Conservation (phyloP, 257 asterid species). For the Petunia secreta region DNA sequence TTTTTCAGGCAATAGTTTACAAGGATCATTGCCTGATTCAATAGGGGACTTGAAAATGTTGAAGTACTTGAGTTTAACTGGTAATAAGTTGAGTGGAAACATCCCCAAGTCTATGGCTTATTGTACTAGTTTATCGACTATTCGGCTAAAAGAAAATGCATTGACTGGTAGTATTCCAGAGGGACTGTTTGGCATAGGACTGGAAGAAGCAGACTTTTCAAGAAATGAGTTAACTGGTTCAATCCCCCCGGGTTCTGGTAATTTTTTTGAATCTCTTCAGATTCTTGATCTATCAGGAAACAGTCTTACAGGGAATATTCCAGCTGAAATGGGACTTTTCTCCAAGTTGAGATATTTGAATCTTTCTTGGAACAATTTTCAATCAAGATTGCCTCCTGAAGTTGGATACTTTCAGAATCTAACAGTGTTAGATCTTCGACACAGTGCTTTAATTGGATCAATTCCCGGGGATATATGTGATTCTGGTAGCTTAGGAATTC, state of each 20-base stretch:
- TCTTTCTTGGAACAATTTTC: slow-evolving; percentile 77
- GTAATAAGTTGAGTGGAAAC: slow-evolving; percentile 54
- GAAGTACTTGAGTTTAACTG: slow-evolving; percentile 43
- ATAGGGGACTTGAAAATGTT: slow-evolving; percentile 57
- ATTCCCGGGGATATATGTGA: slow-evolving; percentile 84
- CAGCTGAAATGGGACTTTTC: slow-evolving; percentile 76
- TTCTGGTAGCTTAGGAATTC: slow-evolving; percentile 78
- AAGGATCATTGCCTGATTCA: slow-evolving; percentile 59
- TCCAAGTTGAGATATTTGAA: slow-evolving; percentile 73
- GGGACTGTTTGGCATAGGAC: slow-evolving; percentile 57
- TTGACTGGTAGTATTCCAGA: slow-evolving; percentile 67
- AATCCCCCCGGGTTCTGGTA: slow-evolving; percentile 62
- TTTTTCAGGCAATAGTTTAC: slow-evolving; percentile 59
- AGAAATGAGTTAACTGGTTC: slow-evolving; percentile 64
- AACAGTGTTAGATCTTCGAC: slow-evolving; percentile 71
- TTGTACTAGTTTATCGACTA: slow-evolving; percentile 45
- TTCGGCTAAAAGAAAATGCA: slow-evolving; percentile 58
- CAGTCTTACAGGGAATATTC: slow-evolving; percentile 64
- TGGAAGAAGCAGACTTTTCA: slow-evolving; percentile 76
- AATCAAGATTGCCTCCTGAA: slow-evolving; percentile 75
- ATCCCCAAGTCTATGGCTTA: slow-evolving; percentile 59
- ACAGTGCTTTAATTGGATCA: slow-evolving; percentile 56
- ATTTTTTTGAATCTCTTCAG: slow-evolving; percentile 58
- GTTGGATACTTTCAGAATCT: slow-evolving; percentile 75
- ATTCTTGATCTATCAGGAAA: slow-evolving; percentile 75